Evolutionary conservation across 75 land plant species (phyloP).

Genomic region (Larix kaempferi): DNA sequence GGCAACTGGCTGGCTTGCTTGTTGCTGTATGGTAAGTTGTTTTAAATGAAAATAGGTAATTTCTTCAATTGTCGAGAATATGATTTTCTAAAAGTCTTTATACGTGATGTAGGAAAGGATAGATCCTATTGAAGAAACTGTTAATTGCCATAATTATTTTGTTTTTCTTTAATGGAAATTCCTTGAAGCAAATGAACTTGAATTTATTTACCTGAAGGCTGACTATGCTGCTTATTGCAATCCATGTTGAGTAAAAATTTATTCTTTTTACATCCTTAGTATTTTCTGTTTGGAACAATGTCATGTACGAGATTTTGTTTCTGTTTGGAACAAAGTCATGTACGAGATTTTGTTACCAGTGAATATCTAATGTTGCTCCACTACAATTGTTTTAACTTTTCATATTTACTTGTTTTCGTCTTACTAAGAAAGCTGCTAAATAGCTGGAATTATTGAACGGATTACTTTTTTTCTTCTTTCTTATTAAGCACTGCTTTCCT

Average conservation of each 20-base stretch:
- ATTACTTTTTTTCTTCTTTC: neutral
- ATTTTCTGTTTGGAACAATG: neutral
- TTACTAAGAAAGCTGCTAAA: neutral
- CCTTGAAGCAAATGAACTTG: neutral
- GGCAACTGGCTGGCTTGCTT: constrained; percentile 93
- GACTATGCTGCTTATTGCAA: neutral
- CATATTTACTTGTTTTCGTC: neutral
- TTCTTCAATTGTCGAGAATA: neutral
- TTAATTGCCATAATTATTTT: neutral
- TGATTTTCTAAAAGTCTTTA: neutral
- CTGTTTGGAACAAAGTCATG: neutral
- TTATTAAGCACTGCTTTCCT: neutral
- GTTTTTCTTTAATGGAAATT: neutral
- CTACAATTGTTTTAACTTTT: neutral
- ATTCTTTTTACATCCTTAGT: neutral
- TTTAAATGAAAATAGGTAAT: neutral
- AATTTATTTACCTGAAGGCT: neutral
- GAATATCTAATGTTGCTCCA: neutral
- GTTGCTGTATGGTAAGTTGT: constrained; percentile 76
- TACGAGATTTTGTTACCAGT: neutral
- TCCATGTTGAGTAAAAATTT: neutral
- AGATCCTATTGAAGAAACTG: neutral
- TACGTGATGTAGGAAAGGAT: neutral
- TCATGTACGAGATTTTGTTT: neutral
- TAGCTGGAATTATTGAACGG: neutral